Evolutionary conservation across 345 rosid species (phyloP), one percentile per base, ranked within the genome.

Genomic region (Acer campestre): DNA sequence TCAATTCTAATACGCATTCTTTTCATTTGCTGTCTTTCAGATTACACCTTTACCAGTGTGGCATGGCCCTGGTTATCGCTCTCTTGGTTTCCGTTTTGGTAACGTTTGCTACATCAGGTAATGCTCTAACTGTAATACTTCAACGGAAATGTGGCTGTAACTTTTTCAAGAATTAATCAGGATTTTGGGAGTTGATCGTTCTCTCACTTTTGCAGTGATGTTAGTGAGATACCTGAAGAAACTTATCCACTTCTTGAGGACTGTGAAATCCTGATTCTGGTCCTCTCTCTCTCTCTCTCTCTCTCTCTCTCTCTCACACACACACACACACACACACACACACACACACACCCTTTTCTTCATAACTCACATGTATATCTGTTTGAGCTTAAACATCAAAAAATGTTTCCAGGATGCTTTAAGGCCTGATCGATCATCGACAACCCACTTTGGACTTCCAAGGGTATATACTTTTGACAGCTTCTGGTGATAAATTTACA

Each of bases 41-140:
- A 59, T 92, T 83, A 90, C 82, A 51, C 98, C 98, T 44, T 84
- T 95, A 87, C 98, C 98, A 7, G 94, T 95, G 79, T 95, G 98
- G 97, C 98, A 95, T 85, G 98, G 98, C 48, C 83, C 65, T 76
- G 85, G 82, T 73, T 95, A 93, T 80, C 90, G 94, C 61, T 95
- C 98, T 27, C 98, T 95, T 82, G 98, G 98, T 73, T 95, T 93
- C 78, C 92, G 98, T 48, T 95, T 95, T 76, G 95, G 97, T 62
- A 85, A 89, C 61, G 75, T 91, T 78, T 95, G 98, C 78, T 95
- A 92, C 88, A 89, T 93, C 76, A 95, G 97, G 98, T 95, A 83
- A 76, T 67, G 27, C 72, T 64, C 58, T 12, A 29, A 38, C 35
- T 67, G 6, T 61, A 16, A 35, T n/a, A 14, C 68, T 3, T 64